Evolutionary conservation across 805 yeast genomes (phyloP).

Genomic region (Candida maesae): DNA sequence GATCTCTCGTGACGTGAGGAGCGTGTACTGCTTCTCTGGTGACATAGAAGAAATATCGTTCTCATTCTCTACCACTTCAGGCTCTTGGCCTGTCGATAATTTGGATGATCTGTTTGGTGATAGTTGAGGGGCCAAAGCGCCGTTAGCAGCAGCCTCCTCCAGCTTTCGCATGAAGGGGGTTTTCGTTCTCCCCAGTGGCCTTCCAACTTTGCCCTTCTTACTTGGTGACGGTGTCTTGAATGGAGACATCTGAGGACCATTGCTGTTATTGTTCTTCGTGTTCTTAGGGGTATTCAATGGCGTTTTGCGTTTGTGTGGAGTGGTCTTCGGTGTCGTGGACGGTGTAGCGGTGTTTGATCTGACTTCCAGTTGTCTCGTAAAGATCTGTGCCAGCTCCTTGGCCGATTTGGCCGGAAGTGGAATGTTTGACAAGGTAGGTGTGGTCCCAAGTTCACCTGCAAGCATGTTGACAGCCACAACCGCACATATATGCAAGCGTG

Average conservation of each 20-base stretch:
- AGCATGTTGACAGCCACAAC: slow-evolving; percentile 53
- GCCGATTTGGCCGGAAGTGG: slow-evolving; percentile 52
- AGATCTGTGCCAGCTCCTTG: slow-evolving; percentile 28
- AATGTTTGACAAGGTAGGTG: slow-evolving; percentile 46
- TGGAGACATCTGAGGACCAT: neutral
- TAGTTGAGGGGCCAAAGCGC: neutral
- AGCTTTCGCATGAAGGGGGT: neutral
- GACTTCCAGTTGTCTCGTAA: slow-evolving; percentile 6
- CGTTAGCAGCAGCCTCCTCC: neutral
- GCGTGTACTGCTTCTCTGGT: slow-evolving; percentile 29
- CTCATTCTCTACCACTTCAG: too few relatives aligned
- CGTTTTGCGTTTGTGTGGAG: slow-evolving; percentile 12
- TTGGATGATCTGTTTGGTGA: neutral
- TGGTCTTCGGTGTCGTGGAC: slow-evolving; percentile 15
- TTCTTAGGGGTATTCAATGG: too few relatives aligned
- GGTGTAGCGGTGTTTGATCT: neutral
- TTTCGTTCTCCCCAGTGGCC: slow-evolving; percentile 20
- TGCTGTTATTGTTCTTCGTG: too few relatives aligned
- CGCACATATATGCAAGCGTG: slow-evolving; percentile 67
- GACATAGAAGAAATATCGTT: slow-evolving; percentile 4
- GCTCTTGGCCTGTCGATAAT: too few relatives aligned
- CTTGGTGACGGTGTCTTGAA: slow-evolving; percentile 7
- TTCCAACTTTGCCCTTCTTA: slow-evolving; percentile 11
- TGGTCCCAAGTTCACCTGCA: slow-evolving; percentile 40
- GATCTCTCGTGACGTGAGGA: slow-evolving; percentile 39